Conservation (phyloP, 225 moss, liverwort and hornwort species). For the Pseudisothecium myosuroides region DNA sequence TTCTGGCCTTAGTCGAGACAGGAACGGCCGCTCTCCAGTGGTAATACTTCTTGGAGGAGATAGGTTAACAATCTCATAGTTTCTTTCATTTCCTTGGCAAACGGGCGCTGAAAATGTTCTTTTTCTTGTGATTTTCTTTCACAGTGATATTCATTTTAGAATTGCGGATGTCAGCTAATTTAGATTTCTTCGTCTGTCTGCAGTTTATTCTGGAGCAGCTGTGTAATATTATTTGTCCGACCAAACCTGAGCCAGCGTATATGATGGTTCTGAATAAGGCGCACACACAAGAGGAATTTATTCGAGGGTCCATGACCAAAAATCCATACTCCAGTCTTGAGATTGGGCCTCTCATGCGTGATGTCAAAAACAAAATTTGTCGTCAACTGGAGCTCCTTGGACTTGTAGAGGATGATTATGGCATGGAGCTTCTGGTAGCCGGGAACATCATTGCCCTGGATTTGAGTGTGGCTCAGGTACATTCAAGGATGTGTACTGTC, state of each 20-base stretch:
- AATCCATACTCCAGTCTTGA: constrained; percentile 98
- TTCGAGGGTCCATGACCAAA: constrained; percentile 98
- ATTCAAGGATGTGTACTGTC: not conserved
- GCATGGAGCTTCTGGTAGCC: constrained; percentile 98
- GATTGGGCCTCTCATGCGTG: constrained; percentile 97
- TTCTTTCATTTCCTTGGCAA: not conserved
- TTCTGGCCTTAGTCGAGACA: constrained; percentile 72
- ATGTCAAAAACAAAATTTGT: constrained; percentile 98
- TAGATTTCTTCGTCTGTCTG: not conserved
- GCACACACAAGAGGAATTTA: constrained; percentile 98
- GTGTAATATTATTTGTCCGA: constrained; percentile 95
- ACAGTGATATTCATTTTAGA: not conserved
- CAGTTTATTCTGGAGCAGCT: constrained; percentile 99
- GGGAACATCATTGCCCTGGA: constrained; percentile 95
- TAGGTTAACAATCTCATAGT: not conserved
- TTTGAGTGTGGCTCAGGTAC: constrained; percentile 87
- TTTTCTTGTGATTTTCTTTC: not conserved
- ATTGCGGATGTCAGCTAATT: not conserved
- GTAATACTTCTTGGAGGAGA: constrained; percentile 15
- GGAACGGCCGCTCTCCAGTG: constrained; percentile 84
- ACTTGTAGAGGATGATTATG: constrained; percentile 95
- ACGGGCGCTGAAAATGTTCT: not conserved
- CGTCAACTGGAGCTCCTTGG: constrained; percentile 93
- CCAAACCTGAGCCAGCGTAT: constrained; percentile 95
- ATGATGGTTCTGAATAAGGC: constrained; percentile 99